These are phyloP conservation scores for Sporisorium exsertum DNA, from an alignment of 1,284 basidiomycete species.

Conservation along the genomic window DNA sequence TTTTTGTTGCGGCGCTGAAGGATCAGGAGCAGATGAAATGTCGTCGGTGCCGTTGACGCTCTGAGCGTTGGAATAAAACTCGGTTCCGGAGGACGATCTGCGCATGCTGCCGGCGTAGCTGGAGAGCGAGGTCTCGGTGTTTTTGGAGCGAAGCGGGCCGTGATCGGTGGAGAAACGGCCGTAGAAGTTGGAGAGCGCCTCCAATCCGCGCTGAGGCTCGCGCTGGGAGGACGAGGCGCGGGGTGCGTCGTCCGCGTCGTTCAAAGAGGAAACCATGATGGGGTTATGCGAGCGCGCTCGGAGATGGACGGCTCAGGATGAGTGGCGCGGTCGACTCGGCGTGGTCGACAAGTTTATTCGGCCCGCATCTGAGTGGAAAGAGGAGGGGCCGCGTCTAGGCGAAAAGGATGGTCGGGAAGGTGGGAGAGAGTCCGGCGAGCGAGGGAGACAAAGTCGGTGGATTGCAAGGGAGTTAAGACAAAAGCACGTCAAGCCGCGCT, in stretches of 20 bases:
- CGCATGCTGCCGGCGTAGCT: slow-evolving; percentile 41
- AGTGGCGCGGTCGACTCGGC: not conserved
- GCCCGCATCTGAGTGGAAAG: not conserved
- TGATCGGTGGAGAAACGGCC: slow-evolving; percentile 44
- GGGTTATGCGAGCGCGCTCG: not conserved
- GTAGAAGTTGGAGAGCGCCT: slow-evolving; percentile 48
- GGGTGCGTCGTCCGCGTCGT: slow-evolving; percentile 7
- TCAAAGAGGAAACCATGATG: slow-evolving; percentile 26
- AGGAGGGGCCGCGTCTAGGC: no score
- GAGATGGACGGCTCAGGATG: no score
- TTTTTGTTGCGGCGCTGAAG: slow-evolving; percentile 5
- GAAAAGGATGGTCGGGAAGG: no score
- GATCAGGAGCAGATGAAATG: not conserved
- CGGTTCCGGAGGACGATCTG: slow-evolving; percentile 35
- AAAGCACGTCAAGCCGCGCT: not conserved
- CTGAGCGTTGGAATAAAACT: slow-evolving; percentile 33
- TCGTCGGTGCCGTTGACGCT: slow-evolving; percentile 24
- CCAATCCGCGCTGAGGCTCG: slow-evolving; percentile 41
- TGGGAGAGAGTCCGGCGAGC: no score
- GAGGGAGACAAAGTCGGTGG: not conserved
- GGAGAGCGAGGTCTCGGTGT: slow-evolving; percentile 23
- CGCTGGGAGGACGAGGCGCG: slow-evolving; percentile 23
- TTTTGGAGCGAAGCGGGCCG: slow-evolving; percentile 17
- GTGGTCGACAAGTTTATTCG: not conserved
- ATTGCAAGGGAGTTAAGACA: not conserved